Percentiles rank a stretch among this genome's conserved stretches.
These are phyloP conservation scores for Leccinum rimulosum DNA, from an alignment of 768 basidiomycete species.

Conservation along the genomic window DNA sequence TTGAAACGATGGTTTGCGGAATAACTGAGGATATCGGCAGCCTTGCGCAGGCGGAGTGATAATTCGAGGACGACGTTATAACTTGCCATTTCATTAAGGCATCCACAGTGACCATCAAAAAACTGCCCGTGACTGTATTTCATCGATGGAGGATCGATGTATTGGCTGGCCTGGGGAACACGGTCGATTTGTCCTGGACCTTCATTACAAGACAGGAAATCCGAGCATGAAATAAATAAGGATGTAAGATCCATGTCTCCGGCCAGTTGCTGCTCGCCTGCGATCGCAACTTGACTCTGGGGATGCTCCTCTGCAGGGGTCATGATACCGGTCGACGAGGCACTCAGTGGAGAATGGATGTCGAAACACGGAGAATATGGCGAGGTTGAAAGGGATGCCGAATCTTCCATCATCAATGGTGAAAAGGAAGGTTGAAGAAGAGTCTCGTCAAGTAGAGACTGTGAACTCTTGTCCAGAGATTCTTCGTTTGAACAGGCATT, in stretches of 20 bases:
- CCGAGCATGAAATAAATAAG: constrained; percentile 38
- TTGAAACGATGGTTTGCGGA: constrained; percentile 39
- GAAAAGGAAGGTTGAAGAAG: constrained; percentile 32
- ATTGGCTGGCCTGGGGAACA: constrained; percentile 1
- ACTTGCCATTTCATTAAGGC: constrained; percentile 50
- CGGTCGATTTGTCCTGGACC: constrained; percentile 9
- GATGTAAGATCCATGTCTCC: constrained; percentile 43
- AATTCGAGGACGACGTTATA: constrained; percentile 64
- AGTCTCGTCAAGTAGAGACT: constrained; percentile 3
- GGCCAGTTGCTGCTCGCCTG: constrained; percentile 23
- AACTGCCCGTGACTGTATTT: constrained; percentile 14
- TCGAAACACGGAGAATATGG: constrained; percentile 20
- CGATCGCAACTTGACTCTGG: constrained; percentile 30
- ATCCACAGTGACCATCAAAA: constrained; percentile 49
- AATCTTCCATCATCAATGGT: constrained; percentile 30
- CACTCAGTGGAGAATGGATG: constrained; percentile 25
- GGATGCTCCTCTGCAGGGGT: constrained; percentile 48
- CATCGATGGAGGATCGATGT: constrained; percentile 7
- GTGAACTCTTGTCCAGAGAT: constrained; percentile 1
- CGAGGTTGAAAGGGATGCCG: constrained; percentile 13
- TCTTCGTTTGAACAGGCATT: constrained; percentile 7
- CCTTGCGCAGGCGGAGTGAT: constrained; percentile 60
- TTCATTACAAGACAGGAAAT: constrained; percentile 18
- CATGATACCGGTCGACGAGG: constrained; percentile 34
- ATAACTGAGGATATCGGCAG: constrained; percentile 52